These are phyloP conservation scores for Drosera spatulata DNA, from an alignment of 179 eudicot species.

Conservation along the genomic window DNA sequence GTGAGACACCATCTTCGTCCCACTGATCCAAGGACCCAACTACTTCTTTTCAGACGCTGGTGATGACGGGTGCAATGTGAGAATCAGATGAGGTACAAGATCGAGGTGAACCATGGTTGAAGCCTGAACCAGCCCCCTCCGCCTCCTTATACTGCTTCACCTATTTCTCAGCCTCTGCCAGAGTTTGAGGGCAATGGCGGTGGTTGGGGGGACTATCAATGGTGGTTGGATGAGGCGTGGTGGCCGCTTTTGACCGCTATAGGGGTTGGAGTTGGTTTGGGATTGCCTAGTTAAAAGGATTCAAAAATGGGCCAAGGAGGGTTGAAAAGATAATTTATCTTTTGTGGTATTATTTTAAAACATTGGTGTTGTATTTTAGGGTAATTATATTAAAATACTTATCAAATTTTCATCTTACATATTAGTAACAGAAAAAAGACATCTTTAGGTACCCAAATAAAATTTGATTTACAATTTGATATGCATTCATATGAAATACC, in stretches of 20 bases:
- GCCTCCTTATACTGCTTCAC: constrained; percentile 38
- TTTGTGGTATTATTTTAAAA: no score
- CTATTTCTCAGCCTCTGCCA: constrained; percentile 28
- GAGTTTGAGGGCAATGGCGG: constrained; percentile 21
- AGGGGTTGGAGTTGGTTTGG: constrained; percentile 2
- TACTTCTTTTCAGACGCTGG: constrained; percentile 60
- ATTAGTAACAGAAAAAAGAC: no score
- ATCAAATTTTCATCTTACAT: no score
- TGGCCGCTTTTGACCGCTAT: neutral
- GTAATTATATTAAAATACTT: no score
- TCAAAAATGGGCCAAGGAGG: no score
- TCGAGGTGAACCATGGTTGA: constrained; percentile 39
- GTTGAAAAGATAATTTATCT: no score
- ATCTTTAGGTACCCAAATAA: no score
- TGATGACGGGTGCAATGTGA: constrained; percentile 52
- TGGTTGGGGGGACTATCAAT: constrained; percentile 19
- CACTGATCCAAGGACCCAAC: constrained; percentile 41
- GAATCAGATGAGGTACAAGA: constrained; percentile 49
- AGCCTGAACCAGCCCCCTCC: constrained; percentile 87
- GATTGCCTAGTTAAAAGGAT: neutral
- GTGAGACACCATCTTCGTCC: constrained; percentile 27
- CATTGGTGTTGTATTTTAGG: no score
- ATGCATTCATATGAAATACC: no score
- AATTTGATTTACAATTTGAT: no score
- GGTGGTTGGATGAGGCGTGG: constrained; percentile 3